A percentile compares a stretch with the other conserved stretches of the same genome.
These are phyloP conservation scores for Fusarium veterinarium DNA, from an alignment of 2,329 filamentous ascomycete species.

Conservation along the genomic window DNA sequence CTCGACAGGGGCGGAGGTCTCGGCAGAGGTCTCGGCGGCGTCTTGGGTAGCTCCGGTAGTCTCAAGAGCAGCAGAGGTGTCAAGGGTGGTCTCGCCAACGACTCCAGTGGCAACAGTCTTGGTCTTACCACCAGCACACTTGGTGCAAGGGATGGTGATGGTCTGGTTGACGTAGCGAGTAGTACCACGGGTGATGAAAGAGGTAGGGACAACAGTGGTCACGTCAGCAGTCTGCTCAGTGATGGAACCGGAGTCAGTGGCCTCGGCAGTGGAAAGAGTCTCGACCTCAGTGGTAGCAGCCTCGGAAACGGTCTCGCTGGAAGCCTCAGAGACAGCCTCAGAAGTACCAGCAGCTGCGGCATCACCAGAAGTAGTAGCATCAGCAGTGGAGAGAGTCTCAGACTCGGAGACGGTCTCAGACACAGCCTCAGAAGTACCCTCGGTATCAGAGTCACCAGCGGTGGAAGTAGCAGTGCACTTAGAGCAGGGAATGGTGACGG, in stretches of 20 bases:
- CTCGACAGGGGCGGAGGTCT: slow-evolving; percentile 14
- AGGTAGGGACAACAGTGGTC: slow-evolving; percentile 35
- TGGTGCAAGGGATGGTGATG: slow-evolving; percentile 35
- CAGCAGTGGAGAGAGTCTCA: slow-evolving; percentile 14
- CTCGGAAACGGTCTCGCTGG: neutral
- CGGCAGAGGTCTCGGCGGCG: slow-evolving; percentile 14
- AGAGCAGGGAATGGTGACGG: slow-evolving; percentile 38
- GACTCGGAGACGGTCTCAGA: neutral
- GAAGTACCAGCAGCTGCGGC: slow-evolving; percentile 14
- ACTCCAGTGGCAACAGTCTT: slow-evolving; percentile 11
- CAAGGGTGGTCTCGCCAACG: slow-evolving; percentile 17
- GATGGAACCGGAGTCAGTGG: slow-evolving; percentile 9
- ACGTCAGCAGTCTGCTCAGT: slow-evolving; percentile 30
- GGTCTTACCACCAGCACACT: slow-evolving; percentile 26
- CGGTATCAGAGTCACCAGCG: slow-evolving; percentile 5
- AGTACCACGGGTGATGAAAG: slow-evolving; percentile 32
- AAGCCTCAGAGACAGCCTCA: neutral
- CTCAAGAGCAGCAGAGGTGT: slow-evolving; percentile 17
- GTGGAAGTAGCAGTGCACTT: slow-evolving; percentile 24
- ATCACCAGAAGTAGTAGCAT: slow-evolving; percentile 20
- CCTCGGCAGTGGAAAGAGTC: slow-evolving; percentile 10
- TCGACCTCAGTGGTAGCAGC: slow-evolving; percentile 4
- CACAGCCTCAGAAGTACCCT: slow-evolving; percentile 13
- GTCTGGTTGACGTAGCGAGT: slow-evolving; percentile 36
- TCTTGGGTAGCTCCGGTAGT: slow-evolving; percentile 12